Evolutionary conservation across 1,139 yeast species (phyloP), one percentile per base, ranked within the genome.

Genomic region (Debaryomycetaceae sp.): DNA sequence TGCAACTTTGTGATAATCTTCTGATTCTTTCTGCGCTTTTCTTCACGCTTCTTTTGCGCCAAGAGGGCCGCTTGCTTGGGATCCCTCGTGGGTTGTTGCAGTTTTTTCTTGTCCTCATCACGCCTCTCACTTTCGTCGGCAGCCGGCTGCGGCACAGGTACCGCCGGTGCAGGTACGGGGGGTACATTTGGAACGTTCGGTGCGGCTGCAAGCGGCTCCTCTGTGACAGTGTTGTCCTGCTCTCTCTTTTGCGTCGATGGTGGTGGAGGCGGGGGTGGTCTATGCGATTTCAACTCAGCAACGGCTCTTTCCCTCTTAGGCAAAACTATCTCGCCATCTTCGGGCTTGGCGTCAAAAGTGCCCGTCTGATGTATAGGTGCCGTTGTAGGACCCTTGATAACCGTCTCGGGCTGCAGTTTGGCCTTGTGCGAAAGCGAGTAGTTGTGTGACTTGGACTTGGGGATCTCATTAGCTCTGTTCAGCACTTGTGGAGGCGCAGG

Each of bases 31-130:
- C 75, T 69, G 42, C 74, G 75, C 57, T 83, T 75, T 45, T 83
- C 83, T 54, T 82, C 93, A 36, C 95, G 71, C 54, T 83, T 78
- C 56, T 81, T 76, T 37, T 80, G 84, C 3, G 75, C 75, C 34
- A 64, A 53, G 4, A 73, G 45, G 2, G 83, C 75, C 3, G 78
- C 79, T 45, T 69, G 75, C 40, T 74, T 74, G 8, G 78, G 69
- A 39, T 67, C 74, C 30, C 78, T 61, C 2, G 68, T 71, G 0
- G 77, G 75, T 30, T 56, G 62, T 27, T 36, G 34, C 23, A n/a
- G n/a, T n/a, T n/a, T n/a, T n/a, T n/a, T n/a, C n/a, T n/a, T n/a
- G n/a, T n/a, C n/a, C n/a, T n/a, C n/a, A n/a, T n/a, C n/a, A n/a
- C n/a, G n/a, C n/a, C n/a, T 34, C 14, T 17, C 25, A 14, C 25